Conservation (phyloP, 495 filamentous ascomycete species). For the Hypoxylon fuscum region DNA sequence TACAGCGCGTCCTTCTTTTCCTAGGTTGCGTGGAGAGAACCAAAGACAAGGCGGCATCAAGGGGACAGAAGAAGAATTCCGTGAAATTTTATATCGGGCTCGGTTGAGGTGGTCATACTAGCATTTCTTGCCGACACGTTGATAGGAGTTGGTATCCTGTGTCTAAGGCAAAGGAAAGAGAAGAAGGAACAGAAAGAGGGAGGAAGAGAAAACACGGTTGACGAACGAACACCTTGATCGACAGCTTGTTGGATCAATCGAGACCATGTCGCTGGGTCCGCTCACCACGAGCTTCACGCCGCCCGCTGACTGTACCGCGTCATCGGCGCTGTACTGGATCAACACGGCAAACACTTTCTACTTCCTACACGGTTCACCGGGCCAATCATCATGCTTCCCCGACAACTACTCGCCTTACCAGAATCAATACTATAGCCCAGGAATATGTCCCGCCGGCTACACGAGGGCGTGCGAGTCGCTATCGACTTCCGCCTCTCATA, state of each 20-base stretch:
- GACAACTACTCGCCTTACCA: conserved; percentile 30
- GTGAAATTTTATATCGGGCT: too few relatives aligned
- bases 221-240: background rate
- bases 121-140: too few relatives aligned
- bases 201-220: background rate
- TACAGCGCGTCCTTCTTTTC: background rate
- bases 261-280: conserved; percentile 44
- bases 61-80: too few relatives aligned
- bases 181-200: background rate
- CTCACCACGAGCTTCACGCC: conserved; percentile 48
- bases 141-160: too few relatives aligned
- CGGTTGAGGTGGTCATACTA: too few relatives aligned
- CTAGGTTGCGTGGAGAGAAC: background rate
- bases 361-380: conserved; percentile 28
- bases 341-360: conserved; percentile 46
- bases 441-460: conserved; percentile 40
- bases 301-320: conserved; percentile 43
- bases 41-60: background rate
- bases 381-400: conserved; percentile 28
- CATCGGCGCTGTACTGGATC: conserved; percentile 54
- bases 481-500: background rate
- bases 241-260: background rate
- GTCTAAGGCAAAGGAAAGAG: background rate
- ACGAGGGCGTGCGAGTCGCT: conserved; percentile 31
- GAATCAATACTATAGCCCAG: conserved; percentile 40